Base-by-base conservation (phyloP, 2,329 filamentous ascomycete genomes). In the Penicillium sp. region DNA sequence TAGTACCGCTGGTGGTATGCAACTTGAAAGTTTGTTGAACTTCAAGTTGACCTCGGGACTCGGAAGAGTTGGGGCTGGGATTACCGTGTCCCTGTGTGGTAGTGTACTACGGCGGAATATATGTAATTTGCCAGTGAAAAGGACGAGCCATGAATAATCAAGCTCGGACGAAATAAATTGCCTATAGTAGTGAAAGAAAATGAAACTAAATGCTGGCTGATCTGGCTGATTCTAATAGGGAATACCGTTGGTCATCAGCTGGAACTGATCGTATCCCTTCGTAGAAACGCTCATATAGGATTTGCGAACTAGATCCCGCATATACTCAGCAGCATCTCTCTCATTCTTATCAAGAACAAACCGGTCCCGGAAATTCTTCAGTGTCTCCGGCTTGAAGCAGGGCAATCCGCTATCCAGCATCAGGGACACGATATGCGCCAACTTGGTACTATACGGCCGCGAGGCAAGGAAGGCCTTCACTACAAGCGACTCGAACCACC, bases 361-460 rank as follows among this genome's bases (percentile, higher is more conserved):
- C 13, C 94, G 81, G 66, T 97, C 91, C 60, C 86, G 87, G 77
- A 99, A 96, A 75, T 97, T 91, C 74, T 89, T 86, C 58, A 99
- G 88, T 11, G 90, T 96, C 74, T 96, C 91, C 0, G 93, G 92
- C 76, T 96, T 97, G 82, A 99, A 99, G 78, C 94, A 99, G 6
- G 94, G 94, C 66, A 99, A 75, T 0, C 94, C 94, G 62, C 89
- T 94, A 70, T 97, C 94, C 79, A 97, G 87, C 95, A 99, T 99
- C 69, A 96, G 82, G 57, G 89, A 83, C 18, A 99, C 91, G 59
- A 97, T 88, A 74, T 97, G 91, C 56, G 87, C 86, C 44, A 99
- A 81, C 77, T 96, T 94, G 67, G 94, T 90, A 58, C 88, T 88
- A 72, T 97, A 90, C 62, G 90, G 92, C 10, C 94, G 83, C 34